phyloP scores from a whole-genome alignment of 208 protist species.

The Trypanosoma congolense region DNA sequence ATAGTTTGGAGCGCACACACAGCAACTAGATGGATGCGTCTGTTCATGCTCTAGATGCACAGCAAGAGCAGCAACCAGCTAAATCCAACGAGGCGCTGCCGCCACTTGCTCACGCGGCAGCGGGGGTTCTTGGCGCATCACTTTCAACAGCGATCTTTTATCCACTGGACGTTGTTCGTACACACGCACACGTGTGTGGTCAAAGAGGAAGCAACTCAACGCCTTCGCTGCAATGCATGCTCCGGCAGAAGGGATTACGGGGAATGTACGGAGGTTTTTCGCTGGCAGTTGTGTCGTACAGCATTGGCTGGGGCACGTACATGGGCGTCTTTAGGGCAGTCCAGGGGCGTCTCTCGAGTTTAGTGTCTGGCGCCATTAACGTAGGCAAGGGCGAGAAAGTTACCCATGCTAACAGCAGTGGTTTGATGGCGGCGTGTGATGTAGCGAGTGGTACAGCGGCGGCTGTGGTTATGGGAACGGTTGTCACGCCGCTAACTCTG shows the following conservation, averaged over 20 bases:
- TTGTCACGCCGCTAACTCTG: slow-evolving; percentile 73
- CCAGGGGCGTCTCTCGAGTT: slow-evolving; percentile 37
- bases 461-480: slow-evolving; percentile 46
- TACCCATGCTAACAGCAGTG: background rate
- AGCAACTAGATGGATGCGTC: background rate
- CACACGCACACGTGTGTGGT: slow-evolving; percentile 73
- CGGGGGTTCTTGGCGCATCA: slow-evolving; percentile 61
- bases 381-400: no score
- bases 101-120: slow-evolving; percentile 69
- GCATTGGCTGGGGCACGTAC: slow-evolving; percentile 77
- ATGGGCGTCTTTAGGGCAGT: slow-evolving; percentile 62
- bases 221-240: slow-evolving; percentile 41
- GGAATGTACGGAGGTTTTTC: slow-evolving; percentile 78
- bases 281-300: slow-evolving; percentile 62
- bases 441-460: slow-evolving; percentile 68
- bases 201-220: slow-evolving; percentile 36
- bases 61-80: background rate
- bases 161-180: slow-evolving; percentile 80
- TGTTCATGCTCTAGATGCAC: background rate
- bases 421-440: slow-evolving; percentile 23
- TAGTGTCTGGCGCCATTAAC: background rate
- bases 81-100: background rate
- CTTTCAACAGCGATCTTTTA: slow-evolving; percentile 76
- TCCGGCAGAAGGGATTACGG: slow-evolving; percentile 51
- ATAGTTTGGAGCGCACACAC: background rate